Evolutionary conservation across 2,329 filamentous ascomycete species (phyloP).

Genomic region (Epichloe sibirici): DNA sequence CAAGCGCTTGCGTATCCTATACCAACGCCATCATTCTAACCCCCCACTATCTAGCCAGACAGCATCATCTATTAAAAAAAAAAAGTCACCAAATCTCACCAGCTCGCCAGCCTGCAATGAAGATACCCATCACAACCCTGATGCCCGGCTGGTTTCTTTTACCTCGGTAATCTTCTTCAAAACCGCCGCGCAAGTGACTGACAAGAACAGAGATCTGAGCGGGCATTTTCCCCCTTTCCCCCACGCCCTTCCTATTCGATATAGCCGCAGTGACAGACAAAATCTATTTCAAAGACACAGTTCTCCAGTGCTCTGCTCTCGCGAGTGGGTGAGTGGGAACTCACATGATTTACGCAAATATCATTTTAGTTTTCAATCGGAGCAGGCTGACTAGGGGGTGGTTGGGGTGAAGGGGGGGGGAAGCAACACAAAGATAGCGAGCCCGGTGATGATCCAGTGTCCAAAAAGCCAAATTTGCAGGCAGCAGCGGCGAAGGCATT

Average conservation of each 20-base stretch:
- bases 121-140: constrained; percentile 2
- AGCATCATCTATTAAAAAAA: not conserved
- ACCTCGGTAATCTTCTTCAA: not conserved
- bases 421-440: not conserved
- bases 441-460: constrained; percentile 39
- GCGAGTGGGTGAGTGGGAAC: not conserved
- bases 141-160: not conserved
- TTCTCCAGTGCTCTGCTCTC: not conserved
- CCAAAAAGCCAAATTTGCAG: constrained; percentile 50
- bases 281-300: not conserved
- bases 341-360: not conserved
- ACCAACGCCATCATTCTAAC: not conserved
- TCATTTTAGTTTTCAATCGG: constrained; percentile 41
- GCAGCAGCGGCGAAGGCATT: constrained; percentile 23
- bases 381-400: constrained; percentile 24
- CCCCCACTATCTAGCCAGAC: not conserved
- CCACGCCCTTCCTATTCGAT: not conserved
- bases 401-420: not conserved
- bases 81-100: too few relatives aligned
- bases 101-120: constrained; percentile 1
- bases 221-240: constrained; percentile 9
- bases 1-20: not conserved
- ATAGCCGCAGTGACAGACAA: constrained; percentile 26
- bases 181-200: constrained; percentile 4
- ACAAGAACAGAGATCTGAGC: constrained; percentile 42